A percentile compares a stretch with the other conserved stretches of the same genome.
phyloP scores from a whole-genome alignment of 1,139 yeast genomes.

The Scheffersomyces segobiensis region DNA sequence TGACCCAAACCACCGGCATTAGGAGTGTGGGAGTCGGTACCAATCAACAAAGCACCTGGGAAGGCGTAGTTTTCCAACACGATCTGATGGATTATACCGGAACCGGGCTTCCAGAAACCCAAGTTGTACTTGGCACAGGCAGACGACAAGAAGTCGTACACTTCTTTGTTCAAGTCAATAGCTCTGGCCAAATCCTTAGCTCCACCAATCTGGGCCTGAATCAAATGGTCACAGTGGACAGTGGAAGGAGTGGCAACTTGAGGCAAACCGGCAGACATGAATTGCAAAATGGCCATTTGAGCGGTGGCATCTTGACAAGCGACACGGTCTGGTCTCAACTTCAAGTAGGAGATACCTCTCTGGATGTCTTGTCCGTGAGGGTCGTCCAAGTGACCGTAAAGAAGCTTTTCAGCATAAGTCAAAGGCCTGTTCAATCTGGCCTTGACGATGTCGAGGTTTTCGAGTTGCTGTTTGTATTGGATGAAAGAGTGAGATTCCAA shows the following conservation, averaged over 20 bases:
- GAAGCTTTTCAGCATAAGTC: constrained; percentile 95
- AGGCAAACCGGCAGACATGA: constrained; percentile 96
- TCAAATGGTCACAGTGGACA: constrained; percentile 98
- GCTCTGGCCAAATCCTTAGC: constrained; percentile 92
- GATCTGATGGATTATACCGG: constrained; percentile 98
- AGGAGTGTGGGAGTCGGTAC: constrained; percentile 99
- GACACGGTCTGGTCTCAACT: constrained; percentile 98
- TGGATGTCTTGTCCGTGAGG: constrained; percentile 94
- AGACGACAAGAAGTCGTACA: constrained; percentile 88
- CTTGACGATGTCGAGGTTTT: constrained; percentile 84
- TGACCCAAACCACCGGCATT: constrained; percentile 99
- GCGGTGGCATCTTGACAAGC: constrained; percentile 99
- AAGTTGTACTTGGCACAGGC: constrained; percentile 97
- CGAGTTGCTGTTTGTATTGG: constrained; percentile 75
- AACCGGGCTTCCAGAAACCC: constrained; percentile 99
- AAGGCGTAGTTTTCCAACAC: constrained; percentile 96
- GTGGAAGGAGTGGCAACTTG: constrained; percentile 95
- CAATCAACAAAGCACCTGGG: constrained; percentile 97
- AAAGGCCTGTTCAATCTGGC: constrained; percentile 88
- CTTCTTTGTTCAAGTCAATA: constrained; percentile 91
- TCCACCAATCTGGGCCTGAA: constrained; percentile 96
- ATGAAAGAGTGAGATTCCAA: constrained; percentile 84
- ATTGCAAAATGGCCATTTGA: constrained; percentile 98
- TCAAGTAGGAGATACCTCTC: constrained; percentile 95
- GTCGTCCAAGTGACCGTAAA: constrained; percentile 94